These are phyloP conservation scores for Dysphania ambrosioides DNA, from an alignment of 148 eudicot species.

Conservation along the genomic window DNA sequence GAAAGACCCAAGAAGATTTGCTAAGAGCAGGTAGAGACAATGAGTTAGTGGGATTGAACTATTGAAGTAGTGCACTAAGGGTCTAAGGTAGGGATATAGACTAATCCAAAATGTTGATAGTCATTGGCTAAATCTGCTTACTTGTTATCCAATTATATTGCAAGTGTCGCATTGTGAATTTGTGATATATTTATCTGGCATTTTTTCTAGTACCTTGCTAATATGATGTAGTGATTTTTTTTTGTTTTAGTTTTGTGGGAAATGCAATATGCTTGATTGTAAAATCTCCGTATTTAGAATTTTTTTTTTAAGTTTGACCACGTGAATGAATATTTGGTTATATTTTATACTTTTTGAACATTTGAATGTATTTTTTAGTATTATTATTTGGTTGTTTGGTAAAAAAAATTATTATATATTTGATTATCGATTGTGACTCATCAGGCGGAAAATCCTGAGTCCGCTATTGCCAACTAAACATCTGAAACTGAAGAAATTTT, in stretches of 20 bases:
- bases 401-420: no score
- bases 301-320: no score
- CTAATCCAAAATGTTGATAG: slow-evolving; percentile 52
- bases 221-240: neutral
- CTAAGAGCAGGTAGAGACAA: no score
- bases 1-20: neutral
- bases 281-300: no score
- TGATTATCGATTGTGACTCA: no score
- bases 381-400: no score
- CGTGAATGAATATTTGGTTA: no score
- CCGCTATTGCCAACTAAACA: no score
- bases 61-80: slow-evolving; percentile 25
- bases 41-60: slow-evolving; percentile 9
- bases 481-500: neutral
- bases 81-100: slow-evolving; percentile 44
- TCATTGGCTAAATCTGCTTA: slow-evolving; percentile 50
- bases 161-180: slow-evolving; percentile 40
- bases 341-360: no score
- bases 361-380: no score
- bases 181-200: neutral
- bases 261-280: neutral
- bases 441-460: no score
- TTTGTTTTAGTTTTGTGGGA: neutral
- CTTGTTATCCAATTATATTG: slow-evolving; percentile 33
- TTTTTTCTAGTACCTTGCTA: neutral